Evolutionary conservation across 257 asterid species (phyloP).

Genomic region (Penstemon barbatus): DNA sequence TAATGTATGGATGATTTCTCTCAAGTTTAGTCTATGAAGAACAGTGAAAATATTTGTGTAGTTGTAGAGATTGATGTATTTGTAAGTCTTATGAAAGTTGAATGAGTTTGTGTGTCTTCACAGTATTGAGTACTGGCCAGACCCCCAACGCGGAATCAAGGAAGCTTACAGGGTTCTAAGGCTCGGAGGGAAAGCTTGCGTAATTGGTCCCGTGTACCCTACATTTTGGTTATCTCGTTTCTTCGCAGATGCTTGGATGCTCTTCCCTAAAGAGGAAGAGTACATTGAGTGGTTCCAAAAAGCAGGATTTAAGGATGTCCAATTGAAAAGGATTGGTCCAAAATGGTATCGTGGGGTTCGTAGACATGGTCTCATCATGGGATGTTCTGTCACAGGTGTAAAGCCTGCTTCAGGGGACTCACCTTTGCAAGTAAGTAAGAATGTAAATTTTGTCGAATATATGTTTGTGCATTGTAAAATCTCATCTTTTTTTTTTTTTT

Average conservation of each 20-base stretch:
- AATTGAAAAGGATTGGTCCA: slow-evolving; percentile 90
- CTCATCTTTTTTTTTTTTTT: too few relatives aligned
- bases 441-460: too few relatives aligned
- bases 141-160: slow-evolving; percentile 92
- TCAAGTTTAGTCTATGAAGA: neutral
- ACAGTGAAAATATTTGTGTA: neutral
- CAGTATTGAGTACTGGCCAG: slow-evolving; percentile 99
- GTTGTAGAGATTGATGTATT: neutral
- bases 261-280: slow-evolving; percentile 97
- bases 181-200: slow-evolving; percentile 85
- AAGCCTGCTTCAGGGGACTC: slow-evolving; percentile 91
- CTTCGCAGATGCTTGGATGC: slow-evolving; percentile 98
- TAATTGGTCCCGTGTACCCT: slow-evolving; percentile 94
- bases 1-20: neutral
- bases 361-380: slow-evolving; percentile 96
- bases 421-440: slow-evolving; percentile 75
- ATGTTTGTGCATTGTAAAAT: too few relatives aligned
- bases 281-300: slow-evolving; percentile 90
- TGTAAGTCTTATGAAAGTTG: slow-evolving; percentile 14
- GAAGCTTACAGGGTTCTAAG: slow-evolving; percentile 95
- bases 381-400: slow-evolving; percentile 91
- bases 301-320: slow-evolving; percentile 89
- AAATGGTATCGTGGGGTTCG: slow-evolving; percentile 99
- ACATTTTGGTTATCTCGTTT: slow-evolving; percentile 88
- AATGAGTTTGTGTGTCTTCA: slow-evolving; percentile 23